A percentile compares a stretch with the other conserved stretches of the same genome.
Evolutionary conservation across 176 grass and related monocot species (phyloP).

Genomic region (Carex pumila): DNA sequence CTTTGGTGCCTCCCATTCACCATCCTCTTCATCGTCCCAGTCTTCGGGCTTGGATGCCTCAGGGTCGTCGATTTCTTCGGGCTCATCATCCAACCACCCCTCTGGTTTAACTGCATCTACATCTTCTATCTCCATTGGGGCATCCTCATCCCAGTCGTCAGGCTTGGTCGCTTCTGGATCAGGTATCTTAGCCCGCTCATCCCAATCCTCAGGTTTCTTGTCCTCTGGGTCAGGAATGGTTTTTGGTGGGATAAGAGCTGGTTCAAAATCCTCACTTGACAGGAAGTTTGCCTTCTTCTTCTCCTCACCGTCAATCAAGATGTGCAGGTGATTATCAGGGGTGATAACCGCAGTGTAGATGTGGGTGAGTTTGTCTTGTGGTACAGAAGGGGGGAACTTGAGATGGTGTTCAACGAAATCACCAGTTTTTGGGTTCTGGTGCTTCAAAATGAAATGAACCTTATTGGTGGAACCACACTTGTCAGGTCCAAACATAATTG

Average conservation of each 20-base stretch:
- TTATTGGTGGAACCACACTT: constrained; percentile 98
- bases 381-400: constrained; percentile 83
- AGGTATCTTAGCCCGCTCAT: constrained; percentile 83
- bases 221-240: constrained; percentile 96
- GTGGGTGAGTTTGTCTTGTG: constrained; percentile 84
- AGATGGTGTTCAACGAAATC: constrained; percentile 93
- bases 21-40: constrained; percentile 99
- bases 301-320: constrained; percentile 85
- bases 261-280: constrained; percentile 82
- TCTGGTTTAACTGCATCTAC: constrained; percentile 81
- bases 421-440: constrained; percentile 91
- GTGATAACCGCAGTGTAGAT: constrained; percentile 90
- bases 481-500: constrained; percentile 99
- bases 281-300: constrained; percentile 81
- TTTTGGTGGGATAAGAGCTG: constrained; percentile 70
- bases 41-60: constrained; percentile 86
- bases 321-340: constrained; percentile 79
- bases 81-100: constrained; percentile 95
- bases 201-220: constrained; percentile 99
- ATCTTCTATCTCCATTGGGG: constrained; percentile 83
- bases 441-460: constrained; percentile 93
- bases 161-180: constrained; percentile 75
- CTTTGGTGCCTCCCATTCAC: constrained; percentile 84
- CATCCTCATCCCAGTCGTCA: constrained; percentile 96
- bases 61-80: constrained; percentile 89